Evolutionary conservation across 2,329 filamentous ascomycete species (phyloP), one percentile per base, ranked within the genome.

Genomic region (Blumeria hordei): DNA sequence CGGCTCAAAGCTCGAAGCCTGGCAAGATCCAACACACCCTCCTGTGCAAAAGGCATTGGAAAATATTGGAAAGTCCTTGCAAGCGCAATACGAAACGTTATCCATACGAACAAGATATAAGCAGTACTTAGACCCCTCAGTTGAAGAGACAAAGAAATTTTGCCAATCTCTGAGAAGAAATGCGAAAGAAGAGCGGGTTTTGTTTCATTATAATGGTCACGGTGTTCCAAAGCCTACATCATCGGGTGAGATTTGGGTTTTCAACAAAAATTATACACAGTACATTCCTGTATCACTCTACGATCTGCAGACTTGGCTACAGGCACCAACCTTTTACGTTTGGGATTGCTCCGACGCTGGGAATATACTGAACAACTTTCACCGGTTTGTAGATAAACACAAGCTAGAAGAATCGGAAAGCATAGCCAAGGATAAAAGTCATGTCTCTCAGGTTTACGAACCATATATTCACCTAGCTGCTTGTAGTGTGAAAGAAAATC

Each of bases 151-250:
- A 1, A 93, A 94, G 69, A 94, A 94, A 66, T 96, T 95, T 67
- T 93, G 90, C 64, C 82, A 87, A 54, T 93, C 87, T 0, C 72
- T 96, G 34, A 79, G 92, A 35, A 77, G 88, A 58, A 95, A 94
- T 65, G 90, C 92, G 52, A 94, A 95, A 67, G 88, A 95, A 57
- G 92, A 98, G 70, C 76, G 92, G 53, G 87, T 98, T 1, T 72
- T 98, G n/a, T 86, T 98, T 63, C 92, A 98, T 66, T 98, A 98
- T 73, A 98, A 98, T 63, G 92, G 92, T 14, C 92, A 98, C 67
- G 92, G 92, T 50, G 92, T 98, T 10, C 92, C 92, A 1, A 87
- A 95, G 64, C 92, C 92, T 3, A 98, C 92, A 0, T 80, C 85
- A 3, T 95, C 90, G 4, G 92, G 92, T 12, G 92, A 98, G 67